Evolutionary conservation across 257 asterid genomes (phyloP), one percentile per base, ranked within the genome.

Genomic region (Hygrophila difformis): DNA sequence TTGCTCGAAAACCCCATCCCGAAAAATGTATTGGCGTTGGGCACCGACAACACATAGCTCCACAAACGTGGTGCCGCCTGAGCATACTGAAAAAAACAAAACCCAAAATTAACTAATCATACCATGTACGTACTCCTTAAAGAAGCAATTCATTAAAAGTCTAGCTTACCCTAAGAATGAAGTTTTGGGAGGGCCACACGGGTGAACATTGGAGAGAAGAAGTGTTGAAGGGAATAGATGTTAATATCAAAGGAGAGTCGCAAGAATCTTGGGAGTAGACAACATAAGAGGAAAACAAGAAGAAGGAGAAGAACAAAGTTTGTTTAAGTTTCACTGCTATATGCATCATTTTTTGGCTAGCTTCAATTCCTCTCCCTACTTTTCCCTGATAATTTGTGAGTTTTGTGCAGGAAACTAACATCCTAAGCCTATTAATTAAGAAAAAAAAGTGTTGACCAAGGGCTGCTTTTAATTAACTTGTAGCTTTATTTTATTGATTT

Each of bases 11-110:
- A 85, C 3, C 92, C 95, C 37, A 85, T 78, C 4, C 58, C 94
- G 0, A 81, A 12, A 53, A 78, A 85, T 11, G 72, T 65, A 43
- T 75, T 74, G 10, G 69, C 15, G 61, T 68, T 71, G 3, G 95
- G 95, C 1, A 85, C 85, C 12, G 94, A 78, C 0, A 85, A 73
- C 40, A 85, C 55, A 31, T 69, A 85, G 58, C 67, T 81, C 95
- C 95, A 85, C 53, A 51, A 65, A 11, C 44, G 64, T 12, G 77
- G 40, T 4, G 64, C 65, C 10, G 73, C 82, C 51, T 71, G 72
- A 22, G 2, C 58, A 41, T 78, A 81, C 95, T 85, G 72, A 12
- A 40, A 35, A 9, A 5, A 0, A 33, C 10, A 38, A 2, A 2
- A 14, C 29, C 22, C 6, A 1, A 37, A 5, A 55, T 40, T n/a